Base-by-base conservation (phyloP, 2,329 filamentous ascomycete genomes). In the Lomentospora prolificans region DNA sequence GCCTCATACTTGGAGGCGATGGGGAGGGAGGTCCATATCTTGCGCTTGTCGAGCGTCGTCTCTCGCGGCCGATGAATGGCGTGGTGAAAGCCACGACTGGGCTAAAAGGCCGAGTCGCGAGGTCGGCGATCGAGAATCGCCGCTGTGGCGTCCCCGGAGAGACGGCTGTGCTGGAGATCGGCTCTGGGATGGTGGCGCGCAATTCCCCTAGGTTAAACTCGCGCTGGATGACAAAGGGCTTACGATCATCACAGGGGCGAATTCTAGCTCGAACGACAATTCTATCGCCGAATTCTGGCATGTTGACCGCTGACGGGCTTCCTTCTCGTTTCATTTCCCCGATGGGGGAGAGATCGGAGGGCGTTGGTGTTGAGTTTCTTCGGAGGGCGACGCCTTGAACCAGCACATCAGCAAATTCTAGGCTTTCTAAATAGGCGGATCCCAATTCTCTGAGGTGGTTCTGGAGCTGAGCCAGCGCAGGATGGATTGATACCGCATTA, bases 201-300 rank as follows among this genome's bases (percentile, higher is more conserved):
- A 82, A 64, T 58, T 73, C 68, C 25, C 74, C 68, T 12, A 81
- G 65, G 58, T 81, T 70, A 58, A 83, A 78, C 17, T 70, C 72
- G 28, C 78, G 72, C 59, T 74, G 70, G 17, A 84, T 68, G 0
- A 75, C 60, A 59, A 80, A 74, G 1, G 77, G 69, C 51, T 72
- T 70, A 17, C 71, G 67, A 2, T 72, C 64, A 17, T 64, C 62
- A 33, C 65, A 67, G 14, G 77, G 75, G 4, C 70, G 61, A 7
- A 80, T 69, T 12, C 72, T 66, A 2, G 74, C 75, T 14, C 74
- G 70, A 51, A 79, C 70, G 2, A 64, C 69, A 10, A 73, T 61
- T 9, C 55, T 53, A 27, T 56, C 27, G 10, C 24, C 36, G n/a
- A 39, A 58, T 44, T 24, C 56, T 39, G 12, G 51, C 9, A 51